These are phyloP conservation scores for Leccinum subfulvum DNA, from an alignment of 1,284 basidiomycete species.

Conservation along the genomic window DNA sequence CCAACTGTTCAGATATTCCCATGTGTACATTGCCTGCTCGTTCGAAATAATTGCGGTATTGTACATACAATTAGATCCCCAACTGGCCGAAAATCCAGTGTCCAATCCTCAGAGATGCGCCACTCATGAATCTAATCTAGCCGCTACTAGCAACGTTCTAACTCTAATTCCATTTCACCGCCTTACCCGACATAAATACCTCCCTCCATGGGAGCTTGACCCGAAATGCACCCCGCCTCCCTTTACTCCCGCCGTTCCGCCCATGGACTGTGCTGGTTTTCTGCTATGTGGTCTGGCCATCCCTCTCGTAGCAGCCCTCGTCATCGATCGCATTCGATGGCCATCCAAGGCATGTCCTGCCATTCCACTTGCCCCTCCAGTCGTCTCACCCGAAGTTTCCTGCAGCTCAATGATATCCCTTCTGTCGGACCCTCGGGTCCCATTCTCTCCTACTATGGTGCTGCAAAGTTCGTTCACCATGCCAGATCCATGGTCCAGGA, in stretches of 20 bases:
- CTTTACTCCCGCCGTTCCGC: constrained; percentile 20
- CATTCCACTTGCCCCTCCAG: neutral
- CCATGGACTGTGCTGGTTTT: constrained; percentile 28
- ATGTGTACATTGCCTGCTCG: neutral
- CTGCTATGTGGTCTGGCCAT: constrained; percentile 24
- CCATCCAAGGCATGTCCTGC: constrained; percentile 26
- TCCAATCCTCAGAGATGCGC: constrained; percentile 13
- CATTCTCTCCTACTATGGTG: constrained; percentile 37
- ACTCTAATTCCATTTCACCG: constrained; percentile 32
- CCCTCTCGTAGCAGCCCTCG: constrained; percentile 12
- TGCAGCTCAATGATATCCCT: constrained; percentile 35
- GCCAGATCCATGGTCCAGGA: constrained; percentile 35
- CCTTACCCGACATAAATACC: constrained; percentile 33
- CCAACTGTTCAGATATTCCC: neutral
- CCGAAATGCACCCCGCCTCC: constrained; percentile 31
- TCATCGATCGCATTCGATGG: constrained; percentile 23
- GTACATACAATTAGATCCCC: neutral
- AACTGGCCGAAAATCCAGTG: constrained; percentile 11
- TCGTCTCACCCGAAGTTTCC: neutral
- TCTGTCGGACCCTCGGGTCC: constrained; percentile 37
- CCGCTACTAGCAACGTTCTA: constrained; percentile 22
- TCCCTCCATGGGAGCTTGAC: constrained; percentile 18
- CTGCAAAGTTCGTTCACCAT: constrained; percentile 30
- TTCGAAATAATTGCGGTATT: neutral
- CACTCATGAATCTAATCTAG: constrained; percentile 33